A percentile compares a stretch with the other conserved stretches of the same genome.
Conservation (phyloP, 768 basidiomycete genomes). For the Leccinum longicurvipes region DNA sequence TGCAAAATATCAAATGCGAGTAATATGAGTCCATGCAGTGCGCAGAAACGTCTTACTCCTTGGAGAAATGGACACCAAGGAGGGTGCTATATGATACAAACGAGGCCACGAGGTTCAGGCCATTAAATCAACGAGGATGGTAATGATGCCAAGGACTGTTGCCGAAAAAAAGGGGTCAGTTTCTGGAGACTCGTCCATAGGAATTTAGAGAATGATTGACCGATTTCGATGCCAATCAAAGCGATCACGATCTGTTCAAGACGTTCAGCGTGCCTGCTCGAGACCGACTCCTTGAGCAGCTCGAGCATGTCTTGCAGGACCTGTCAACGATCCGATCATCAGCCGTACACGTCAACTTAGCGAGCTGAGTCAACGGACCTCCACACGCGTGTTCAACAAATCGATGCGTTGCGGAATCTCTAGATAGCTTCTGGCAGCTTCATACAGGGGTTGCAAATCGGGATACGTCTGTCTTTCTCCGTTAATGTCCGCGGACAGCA, state of each 20-base stretch:
- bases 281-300: slow-evolving; percentile 91
- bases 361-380: slow-evolving; percentile 46
- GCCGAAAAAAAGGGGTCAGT: slow-evolving; percentile 1
- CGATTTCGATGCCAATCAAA: slow-evolving; percentile 85
- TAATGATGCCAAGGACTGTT: slow-evolving; percentile 82
- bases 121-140: slow-evolving; percentile 83
- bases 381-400: slow-evolving; percentile 89
- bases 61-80: slow-evolving; percentile 1
- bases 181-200: neutral
- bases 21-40: slow-evolving; percentile 7
- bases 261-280: slow-evolving; percentile 84
- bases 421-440: slow-evolving; percentile 89
- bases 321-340: slow-evolving; percentile 35
- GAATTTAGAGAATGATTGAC: slow-evolving; percentile 37
- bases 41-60: slow-evolving; percentile 2
- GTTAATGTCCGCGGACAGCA: slow-evolving; percentile 19
- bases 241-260: slow-evolving; percentile 92
- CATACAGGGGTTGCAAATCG: slow-evolving; percentile 92
- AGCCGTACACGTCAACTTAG: neutral
- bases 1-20: slow-evolving; percentile 3
- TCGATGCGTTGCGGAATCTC: slow-evolving; percentile 95
- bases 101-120: slow-evolving; percentile 31
- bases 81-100: slow-evolving; percentile 10
- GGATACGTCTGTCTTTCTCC: slow-evolving; percentile 70
- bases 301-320: slow-evolving; percentile 97